A percentile compares a stretch with the other conserved stretches of the same genome.
Evolutionary conservation across 371 early-diverging fungal genomes (phyloP).

Genomic region (Coemansia sp.): DNA sequence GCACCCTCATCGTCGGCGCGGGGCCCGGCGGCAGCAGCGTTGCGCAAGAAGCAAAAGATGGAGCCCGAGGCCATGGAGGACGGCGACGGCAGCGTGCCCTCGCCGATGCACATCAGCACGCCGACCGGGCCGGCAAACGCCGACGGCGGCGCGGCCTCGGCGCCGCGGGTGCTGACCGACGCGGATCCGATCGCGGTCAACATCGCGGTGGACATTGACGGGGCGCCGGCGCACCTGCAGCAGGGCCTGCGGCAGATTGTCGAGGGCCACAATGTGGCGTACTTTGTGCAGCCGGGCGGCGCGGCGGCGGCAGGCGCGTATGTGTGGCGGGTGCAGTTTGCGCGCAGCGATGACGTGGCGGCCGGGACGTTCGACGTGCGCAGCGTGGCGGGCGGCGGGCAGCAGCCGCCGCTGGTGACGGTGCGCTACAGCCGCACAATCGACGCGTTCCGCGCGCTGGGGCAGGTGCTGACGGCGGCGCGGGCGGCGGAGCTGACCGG

Average conservation of each 20-base stretch:
- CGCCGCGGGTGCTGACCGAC: constrained; percentile 26
- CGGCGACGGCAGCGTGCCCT: constrained; percentile 1
- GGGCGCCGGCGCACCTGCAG: constrained; percentile 61
- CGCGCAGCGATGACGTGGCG: constrained; percentile 10
- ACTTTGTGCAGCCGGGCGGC: constrained; percentile 53
- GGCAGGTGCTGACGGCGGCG: constrained; percentile 67
- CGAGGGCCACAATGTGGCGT: constrained; percentile 57
- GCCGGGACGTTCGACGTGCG: constrained; percentile 38
- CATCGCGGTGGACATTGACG: constrained; percentile 54
- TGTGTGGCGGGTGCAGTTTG: constrained; percentile 61
- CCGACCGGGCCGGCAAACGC: constrained; percentile 5
- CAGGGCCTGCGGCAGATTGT: constrained; percentile 62
- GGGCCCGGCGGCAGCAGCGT: neutral
- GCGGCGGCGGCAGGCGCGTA: constrained; percentile 55
- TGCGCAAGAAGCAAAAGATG: constrained; percentile 29
- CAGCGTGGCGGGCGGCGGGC: constrained; percentile 20
- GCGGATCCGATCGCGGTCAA: constrained; percentile 36
- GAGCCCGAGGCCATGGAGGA: constrained; percentile 22
- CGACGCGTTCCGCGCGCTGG: constrained; percentile 79
- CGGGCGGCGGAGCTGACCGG: constrained; percentile 11
- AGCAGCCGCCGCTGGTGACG: constrained; percentile 53
- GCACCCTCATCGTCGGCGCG: neutral
- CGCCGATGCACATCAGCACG: constrained; percentile 40
- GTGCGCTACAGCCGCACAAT: constrained; percentile 64
- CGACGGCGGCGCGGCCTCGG: neutral